Base-by-base conservation (phyloP, 805 yeast genomes). In the Saitoella complicata region DNA sequence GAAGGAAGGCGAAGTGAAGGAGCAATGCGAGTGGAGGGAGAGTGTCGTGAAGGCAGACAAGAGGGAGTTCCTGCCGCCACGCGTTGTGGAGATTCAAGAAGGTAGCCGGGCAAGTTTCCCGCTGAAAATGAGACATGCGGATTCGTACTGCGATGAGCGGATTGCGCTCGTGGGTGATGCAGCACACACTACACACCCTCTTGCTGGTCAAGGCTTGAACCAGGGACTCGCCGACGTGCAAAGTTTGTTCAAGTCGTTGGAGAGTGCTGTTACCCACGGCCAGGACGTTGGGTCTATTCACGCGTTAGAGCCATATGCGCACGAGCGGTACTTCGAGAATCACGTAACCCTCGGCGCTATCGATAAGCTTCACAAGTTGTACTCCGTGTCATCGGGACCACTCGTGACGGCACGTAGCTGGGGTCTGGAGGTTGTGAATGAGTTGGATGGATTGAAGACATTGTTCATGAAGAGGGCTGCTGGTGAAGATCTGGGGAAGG, bases 121-220 rank as follows among this genome's bases (percentile, higher is more conserved):
- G 21, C 67, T 91, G 51, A 78, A 78, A 53, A 62, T 88, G 65
- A 76, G 86, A 13, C 96, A 91, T 58, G 94, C 95, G 2, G 97
- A 91, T 56, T 73, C 81, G 1, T 91, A 91, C 58, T 76, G 84
- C 12, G 75, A 75, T 1, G 87, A 82, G 3, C 69, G 97, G 52
- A 71, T 88, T 32, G 97, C 96, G 0, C 65, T 91, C n/a, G 82
- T 88, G 7, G 98, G 98, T 30, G 98, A 91, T 62, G 97, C 98
- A 1, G 97, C 97, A 0, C 98, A 91, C 55, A 80, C 96, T 0
- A 84, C 95, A 1, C 97, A 91, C 59, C 98, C 98, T 2, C 68
- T 91, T 48, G 96, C 96, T 4, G 98, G 98, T 7, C 98, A 91
- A 63, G 98, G 98, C 30, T 71, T 91, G 46, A 91, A 91, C 61